Conservation (phyloP, 305 asterid species). For the Ajuga reptans region DNA sequence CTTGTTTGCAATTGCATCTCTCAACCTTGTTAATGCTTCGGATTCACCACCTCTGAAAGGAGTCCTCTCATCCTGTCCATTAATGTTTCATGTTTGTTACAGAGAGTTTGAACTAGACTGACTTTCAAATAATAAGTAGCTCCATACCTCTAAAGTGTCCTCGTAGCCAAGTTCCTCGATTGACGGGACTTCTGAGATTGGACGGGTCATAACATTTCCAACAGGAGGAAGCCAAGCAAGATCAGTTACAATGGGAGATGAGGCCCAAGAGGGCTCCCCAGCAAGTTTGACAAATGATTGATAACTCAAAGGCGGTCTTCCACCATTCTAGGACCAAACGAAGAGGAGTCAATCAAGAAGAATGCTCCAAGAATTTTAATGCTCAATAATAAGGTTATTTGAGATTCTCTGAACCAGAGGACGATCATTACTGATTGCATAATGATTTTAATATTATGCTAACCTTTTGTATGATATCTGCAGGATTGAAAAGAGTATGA, state of each 20-base stretch:
- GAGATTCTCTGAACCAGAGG: background rate
- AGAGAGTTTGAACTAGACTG: conserved; percentile 10
- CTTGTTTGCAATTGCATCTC: conserved; percentile 60
- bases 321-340: conserved; percentile 58
- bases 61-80: conserved; percentile 53
- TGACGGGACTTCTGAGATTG: conserved; percentile 58
- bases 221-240: conserved; percentile 53
- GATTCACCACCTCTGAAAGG: conserved; percentile 93
- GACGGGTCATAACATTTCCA: conserved; percentile 47
- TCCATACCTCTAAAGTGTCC: conserved; percentile 50
- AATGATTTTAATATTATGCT: background rate
- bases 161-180: conserved; percentile 67
- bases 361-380: background rate
- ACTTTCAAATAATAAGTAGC: background rate
- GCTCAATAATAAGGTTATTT: background rate
- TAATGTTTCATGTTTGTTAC: conserved; percentile 10
- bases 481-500: conserved; percentile 82
- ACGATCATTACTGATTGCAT: background rate
- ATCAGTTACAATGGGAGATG: conserved; percentile 46
- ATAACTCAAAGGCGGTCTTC: conserved; percentile 78
- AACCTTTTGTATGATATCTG: conserved; percentile 73
- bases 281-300: conserved; percentile 84
- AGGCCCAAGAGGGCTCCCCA: conserved; percentile 75
- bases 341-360: background rate
- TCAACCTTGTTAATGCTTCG: conserved; percentile 76